A percentile compares a stretch with the other conserved stretches of the same genome.
These are phyloP conservation scores for Lathyrus tuberosus DNA, from an alignment of 306 rosid species.

Conservation along the genomic window DNA sequence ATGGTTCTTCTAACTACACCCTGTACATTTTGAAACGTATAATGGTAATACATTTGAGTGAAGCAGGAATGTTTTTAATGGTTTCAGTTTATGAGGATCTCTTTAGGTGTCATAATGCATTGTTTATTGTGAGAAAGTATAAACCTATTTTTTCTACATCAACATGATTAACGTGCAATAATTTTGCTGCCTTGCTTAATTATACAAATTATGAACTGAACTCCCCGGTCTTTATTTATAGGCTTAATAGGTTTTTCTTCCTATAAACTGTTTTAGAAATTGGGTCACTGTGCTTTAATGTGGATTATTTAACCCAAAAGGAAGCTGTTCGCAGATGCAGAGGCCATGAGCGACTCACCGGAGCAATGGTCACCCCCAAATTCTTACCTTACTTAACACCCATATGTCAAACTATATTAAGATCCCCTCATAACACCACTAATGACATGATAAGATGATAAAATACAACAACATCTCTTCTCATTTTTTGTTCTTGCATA, in stretches of 20 bases:
- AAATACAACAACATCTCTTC: not conserved
- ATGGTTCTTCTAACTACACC: constrained; percentile 57
- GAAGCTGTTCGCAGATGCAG: not conserved
- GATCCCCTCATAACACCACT: not conserved
- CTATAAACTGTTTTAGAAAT: constrained; percentile 18
- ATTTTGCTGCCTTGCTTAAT: constrained; percentile 24
- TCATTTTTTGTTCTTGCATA: too few species aligned
- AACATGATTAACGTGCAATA: constrained; percentile 12
- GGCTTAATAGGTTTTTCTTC: not conserved
- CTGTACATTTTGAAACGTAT: constrained; percentile 88
- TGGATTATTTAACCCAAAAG: constrained; percentile 21
- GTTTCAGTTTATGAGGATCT: constrained; percentile 39
- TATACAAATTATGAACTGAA: not conserved
- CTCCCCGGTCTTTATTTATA: not conserved
- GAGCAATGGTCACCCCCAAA: not conserved
- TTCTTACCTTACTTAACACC: not conserved
- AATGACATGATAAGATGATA: not conserved
- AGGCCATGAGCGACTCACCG: not conserved
- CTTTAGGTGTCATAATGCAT: constrained; percentile 19
- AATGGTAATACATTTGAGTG: constrained; percentile 64
- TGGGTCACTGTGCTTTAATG: constrained; percentile 23
- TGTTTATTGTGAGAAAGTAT: constrained; percentile 18
- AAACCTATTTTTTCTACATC: constrained; percentile 6
- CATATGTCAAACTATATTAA: not conserved
- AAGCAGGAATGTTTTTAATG: constrained; percentile 26